These are phyloP conservation scores for Choiromyces venosus DNA, from an alignment of 495 filamentous ascomycete genomes.

Conservation along the genomic window DNA sequence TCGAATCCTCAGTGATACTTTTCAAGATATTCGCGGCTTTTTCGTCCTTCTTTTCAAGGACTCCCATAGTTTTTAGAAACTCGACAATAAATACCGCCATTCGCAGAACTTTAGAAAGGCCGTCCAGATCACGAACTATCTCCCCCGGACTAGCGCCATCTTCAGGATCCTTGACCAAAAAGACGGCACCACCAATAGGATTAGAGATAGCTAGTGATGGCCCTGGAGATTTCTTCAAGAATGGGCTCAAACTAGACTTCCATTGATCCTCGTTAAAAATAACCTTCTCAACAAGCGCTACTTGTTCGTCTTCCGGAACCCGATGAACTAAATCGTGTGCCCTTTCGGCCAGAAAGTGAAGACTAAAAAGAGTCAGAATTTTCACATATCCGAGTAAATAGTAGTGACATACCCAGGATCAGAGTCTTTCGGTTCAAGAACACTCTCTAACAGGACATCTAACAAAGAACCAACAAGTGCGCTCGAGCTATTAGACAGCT, in stretches of 20 bases:
- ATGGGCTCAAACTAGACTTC: slow-evolving; percentile 52
- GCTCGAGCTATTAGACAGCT: slow-evolving; percentile 44
- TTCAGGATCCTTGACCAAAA: slow-evolving; percentile 50
- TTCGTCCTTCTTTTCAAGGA: not conserved
- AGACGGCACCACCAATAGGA: slow-evolving; percentile 62
- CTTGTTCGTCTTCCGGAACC: slow-evolving; percentile 40
- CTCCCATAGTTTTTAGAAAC: slow-evolving; percentile 46
- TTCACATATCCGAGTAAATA: not conserved
- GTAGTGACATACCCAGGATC: slow-evolving; percentile 48
- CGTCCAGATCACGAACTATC: slow-evolving; percentile 54
- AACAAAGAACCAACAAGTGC: slow-evolving; percentile 43
- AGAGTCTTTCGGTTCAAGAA: slow-evolving; percentile 49
- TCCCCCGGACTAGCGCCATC: not conserved
- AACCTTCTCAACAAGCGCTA: slow-evolving; percentile 45
- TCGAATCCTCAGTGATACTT: slow-evolving; percentile 16
- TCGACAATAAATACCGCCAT: slow-evolving; percentile 62
- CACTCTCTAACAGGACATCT: slow-evolving; percentile 51
- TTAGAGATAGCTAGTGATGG: slow-evolving; percentile 66
- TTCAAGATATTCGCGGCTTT: slow-evolving; percentile 4
- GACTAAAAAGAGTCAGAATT: slow-evolving; percentile 40
- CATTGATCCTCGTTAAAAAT: slow-evolving; percentile 51
- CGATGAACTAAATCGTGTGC: slow-evolving; percentile 51
- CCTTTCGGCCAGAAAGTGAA: slow-evolving; percentile 53
- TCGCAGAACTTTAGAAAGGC: slow-evolving; percentile 65
- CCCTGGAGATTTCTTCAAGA: slow-evolving; percentile 56